Percentiles rank a stretch among this genome's conserved stretches.
Conservation (phyloP, 805 yeast species). For the Candida verbasci region DNA sequence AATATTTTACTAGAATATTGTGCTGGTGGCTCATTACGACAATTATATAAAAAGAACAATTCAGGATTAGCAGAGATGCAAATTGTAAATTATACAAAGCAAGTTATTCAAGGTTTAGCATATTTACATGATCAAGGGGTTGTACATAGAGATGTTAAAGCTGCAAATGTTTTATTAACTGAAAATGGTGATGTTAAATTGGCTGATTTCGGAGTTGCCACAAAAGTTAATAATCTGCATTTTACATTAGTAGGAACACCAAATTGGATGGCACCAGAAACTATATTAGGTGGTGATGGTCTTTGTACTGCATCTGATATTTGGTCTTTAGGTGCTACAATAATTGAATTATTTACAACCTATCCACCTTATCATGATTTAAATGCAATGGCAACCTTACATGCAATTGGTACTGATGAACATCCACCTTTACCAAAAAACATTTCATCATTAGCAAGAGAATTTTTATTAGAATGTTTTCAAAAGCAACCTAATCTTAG, state of each 20-base stretch:
- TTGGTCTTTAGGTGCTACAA: slow-evolving; percentile 95
- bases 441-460: slow-evolving; percentile 40
- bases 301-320: slow-evolving; percentile 86
- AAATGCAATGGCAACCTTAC: slow-evolving; percentile 74
- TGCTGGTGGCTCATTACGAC: slow-evolving; percentile 62
- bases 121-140: slow-evolving; percentile 71
- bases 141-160: slow-evolving; percentile 85
- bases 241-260: slow-evolving; percentile 75
- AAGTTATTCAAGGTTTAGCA: slow-evolving; percentile 55
- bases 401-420: slow-evolving; percentile 75
- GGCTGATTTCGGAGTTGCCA: slow-evolving; percentile 96
- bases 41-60: slow-evolving; percentile 42
- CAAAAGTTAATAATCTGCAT: slow-evolving; percentile 42
- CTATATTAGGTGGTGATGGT: slow-evolving; percentile 73
- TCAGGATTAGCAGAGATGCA: slow-evolving; percentile 54
- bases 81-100: slow-evolving; percentile 45
- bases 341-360: slow-evolving; percentile 80
- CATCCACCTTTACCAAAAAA: slow-evolving; percentile 63
- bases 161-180: slow-evolving; percentile 80
- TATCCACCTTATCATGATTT: slow-evolving; percentile 81
- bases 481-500: slow-evolving; percentile 64
- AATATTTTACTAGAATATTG: slow-evolving; percentile 60
- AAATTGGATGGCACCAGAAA: slow-evolving; percentile 99
- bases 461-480: slow-evolving; percentile 65
- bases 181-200: slow-evolving; percentile 67